These are phyloP conservation scores for Penicillium rolfsii DNA, from an alignment of 2,329 filamentous ascomycete species.

Conservation along the genomic window DNA sequence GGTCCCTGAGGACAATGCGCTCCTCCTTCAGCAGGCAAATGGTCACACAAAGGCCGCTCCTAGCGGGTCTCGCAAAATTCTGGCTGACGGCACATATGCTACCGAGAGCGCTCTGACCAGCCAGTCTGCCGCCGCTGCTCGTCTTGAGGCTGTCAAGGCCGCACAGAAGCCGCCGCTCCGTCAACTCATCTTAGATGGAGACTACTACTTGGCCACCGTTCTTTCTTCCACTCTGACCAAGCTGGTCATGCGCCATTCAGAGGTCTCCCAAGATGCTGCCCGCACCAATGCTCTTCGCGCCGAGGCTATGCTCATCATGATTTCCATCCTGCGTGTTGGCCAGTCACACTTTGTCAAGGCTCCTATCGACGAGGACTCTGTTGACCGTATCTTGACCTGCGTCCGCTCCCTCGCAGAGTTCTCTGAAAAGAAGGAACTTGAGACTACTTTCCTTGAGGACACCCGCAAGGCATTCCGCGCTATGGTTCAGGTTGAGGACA, in stretches of 20 bases:
- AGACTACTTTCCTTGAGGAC: constrained; percentile 90
- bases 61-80: constrained; percentile 83
- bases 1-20: constrained; percentile 69
- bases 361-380: constrained; percentile 94
- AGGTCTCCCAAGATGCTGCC: constrained; percentile 82
- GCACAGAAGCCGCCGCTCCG: constrained; percentile 94
- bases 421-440: constrained; percentile 83
- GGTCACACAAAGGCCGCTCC: constrained; percentile 78
- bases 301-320: constrained; percentile 99
- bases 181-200: constrained; percentile 92
- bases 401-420: constrained; percentile 92
- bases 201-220: constrained; percentile 94
- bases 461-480: constrained; percentile 93
- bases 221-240: constrained; percentile 96
- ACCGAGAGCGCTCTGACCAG: constrained; percentile 96
- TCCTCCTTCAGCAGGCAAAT: constrained; percentile 72
- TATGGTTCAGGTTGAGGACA: constrained; percentile 97
- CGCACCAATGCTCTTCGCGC: constrained; percentile 92
- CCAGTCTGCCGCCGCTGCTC: constrained; percentile 84
- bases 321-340: constrained; percentile 95
- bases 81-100: constrained; percentile 96
- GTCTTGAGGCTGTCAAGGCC: constrained; percentile 93
- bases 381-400: constrained; percentile 98
- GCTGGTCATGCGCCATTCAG: constrained; percentile 94
- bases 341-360: constrained; percentile 99